Evolutionary conservation across 2,329 filamentous ascomycete species (phyloP), one percentile per base, ranked within the genome.

Genomic region (Xylariaceae sp.): DNA sequence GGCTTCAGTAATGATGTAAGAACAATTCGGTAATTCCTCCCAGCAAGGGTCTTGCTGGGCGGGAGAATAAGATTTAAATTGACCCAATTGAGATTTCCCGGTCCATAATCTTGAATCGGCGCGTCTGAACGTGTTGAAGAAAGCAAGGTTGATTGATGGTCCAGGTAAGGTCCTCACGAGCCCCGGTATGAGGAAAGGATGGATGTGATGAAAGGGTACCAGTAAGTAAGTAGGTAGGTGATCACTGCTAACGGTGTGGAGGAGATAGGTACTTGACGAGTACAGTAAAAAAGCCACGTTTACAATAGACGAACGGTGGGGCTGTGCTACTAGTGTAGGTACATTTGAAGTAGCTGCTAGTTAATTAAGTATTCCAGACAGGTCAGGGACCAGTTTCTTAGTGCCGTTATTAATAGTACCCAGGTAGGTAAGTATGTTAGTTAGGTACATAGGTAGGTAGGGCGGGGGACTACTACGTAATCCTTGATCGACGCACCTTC

Each of bases 281-380:
- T 39, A n/a, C 7, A 27, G 37, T 42, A 32, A 37, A 58, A 50
- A 59, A 59, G 59, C 59, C 57, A 60, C 57, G 59, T 61, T 57
- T 37, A 58, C 51, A 51, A 54, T 50, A 54, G 59, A 55, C 59
- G 54, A 53, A 59, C 57, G 8, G 7, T 7, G 8, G 8, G 40
- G 40, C 40, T 27, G 19, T 42, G 40, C 2, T n/a, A 12, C 12
- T 42, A 42, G 40, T 11, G 8, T 0, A 37, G 35, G 35, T 37
- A 37, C 44, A 52, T 51, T 39, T n/a, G 32, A 35, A 27, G 34
- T 46, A 51, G 27, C 3, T 47, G 19, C 5, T 12, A 34, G 4
- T 30, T 47, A 47, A 19, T 19, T 47, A 35, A 47, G 35, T 47
- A 47, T 32, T 11, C 31, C 32, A 34, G 32, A 8, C 32, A 34